Conservation (phyloP, 257 asterid species). For the Osmanthus fragrans region DNA sequence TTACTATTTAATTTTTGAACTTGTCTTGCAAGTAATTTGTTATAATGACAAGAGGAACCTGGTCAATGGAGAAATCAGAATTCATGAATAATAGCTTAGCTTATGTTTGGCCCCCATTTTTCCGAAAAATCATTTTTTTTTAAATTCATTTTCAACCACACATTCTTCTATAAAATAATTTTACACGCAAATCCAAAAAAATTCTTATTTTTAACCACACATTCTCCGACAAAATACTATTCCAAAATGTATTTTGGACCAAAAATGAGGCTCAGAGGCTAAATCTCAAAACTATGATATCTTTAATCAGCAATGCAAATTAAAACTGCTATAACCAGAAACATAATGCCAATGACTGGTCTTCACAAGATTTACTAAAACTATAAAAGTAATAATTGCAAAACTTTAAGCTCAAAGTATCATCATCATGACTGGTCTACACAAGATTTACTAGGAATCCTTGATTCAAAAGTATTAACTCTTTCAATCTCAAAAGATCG, state of each 20-base stretch:
- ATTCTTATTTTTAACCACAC: no score
- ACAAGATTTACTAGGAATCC: not conserved
- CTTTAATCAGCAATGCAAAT: not conserved
- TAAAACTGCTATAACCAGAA: conserved; percentile 60
- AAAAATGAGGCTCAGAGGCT: no score
- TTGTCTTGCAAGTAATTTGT: conserved; percentile 81
- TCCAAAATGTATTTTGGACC: no score
- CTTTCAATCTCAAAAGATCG: not conserved
- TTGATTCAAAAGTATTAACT: not conserved
- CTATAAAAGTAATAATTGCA: not conserved
- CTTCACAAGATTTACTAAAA: no score
- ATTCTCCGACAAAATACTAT: no score
- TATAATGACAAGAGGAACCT: conserved; percentile 87
- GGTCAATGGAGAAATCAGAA: conserved; percentile 25
- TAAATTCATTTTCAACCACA: no score
- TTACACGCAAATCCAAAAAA: no score
- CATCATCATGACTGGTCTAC: not conserved
- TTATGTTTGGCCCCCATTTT: no score
- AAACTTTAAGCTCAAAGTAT: not conserved
- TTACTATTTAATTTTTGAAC: conserved; percentile 85
- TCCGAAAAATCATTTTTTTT: no score
- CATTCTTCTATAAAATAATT: no score
- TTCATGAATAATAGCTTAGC: not conserved
- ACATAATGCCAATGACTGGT: conserved; percentile 80
- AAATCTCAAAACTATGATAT: not conserved